Conservation (phyloP, 441 rosid genomes). For the Dalechampia spathulata region DNA sequence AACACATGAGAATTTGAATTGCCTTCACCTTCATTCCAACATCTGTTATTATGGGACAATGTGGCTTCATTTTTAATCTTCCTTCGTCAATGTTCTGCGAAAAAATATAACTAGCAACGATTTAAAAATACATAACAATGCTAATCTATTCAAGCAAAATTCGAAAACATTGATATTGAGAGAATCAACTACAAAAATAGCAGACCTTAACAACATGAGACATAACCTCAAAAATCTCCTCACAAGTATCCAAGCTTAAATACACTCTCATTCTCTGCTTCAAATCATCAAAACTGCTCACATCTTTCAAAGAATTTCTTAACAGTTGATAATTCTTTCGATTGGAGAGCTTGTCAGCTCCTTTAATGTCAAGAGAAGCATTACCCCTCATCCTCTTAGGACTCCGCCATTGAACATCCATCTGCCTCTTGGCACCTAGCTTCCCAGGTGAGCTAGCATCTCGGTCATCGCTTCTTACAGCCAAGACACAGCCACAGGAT, state of each 20-base stretch:
- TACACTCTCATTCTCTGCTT: conserved; percentile 55
- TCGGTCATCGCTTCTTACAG: background rate
- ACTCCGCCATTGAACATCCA: conserved; percentile 49
- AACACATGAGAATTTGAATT: conserved; percentile 47
- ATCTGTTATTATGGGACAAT: conserved; percentile 89
- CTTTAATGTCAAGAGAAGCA: conserved; percentile 15
- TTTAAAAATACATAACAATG: background rate
- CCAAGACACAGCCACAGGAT: conserved; percentile 50
- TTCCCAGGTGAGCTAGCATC: conserved; percentile 8
- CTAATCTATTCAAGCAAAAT: background rate
- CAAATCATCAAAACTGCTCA: conserved; percentile 89
- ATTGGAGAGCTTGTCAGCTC: conserved; percentile 16
- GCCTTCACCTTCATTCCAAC: conserved; percentile 83
- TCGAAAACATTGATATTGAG: no score
- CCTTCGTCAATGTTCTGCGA: conserved; percentile 82
- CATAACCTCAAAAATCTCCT: conserved; percentile 65
- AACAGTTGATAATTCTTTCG: conserved; percentile 31
- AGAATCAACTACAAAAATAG: background rate
- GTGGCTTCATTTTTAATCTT: conserved; percentile 75
- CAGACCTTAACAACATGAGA: conserved; percentile 59
- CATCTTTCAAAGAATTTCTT: conserved; percentile 52
- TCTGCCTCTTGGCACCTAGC: conserved; percentile 47
- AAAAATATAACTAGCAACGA: conserved; percentile 2
- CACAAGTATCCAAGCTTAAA: conserved; percentile 55
- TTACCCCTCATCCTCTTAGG: conserved; percentile 60